Percentiles rank a stretch among this genome's conserved stretches.
phyloP scores from a whole-genome alignment of 1,284 basidiomycete species.

The Ustilago bromivora region DNA sequence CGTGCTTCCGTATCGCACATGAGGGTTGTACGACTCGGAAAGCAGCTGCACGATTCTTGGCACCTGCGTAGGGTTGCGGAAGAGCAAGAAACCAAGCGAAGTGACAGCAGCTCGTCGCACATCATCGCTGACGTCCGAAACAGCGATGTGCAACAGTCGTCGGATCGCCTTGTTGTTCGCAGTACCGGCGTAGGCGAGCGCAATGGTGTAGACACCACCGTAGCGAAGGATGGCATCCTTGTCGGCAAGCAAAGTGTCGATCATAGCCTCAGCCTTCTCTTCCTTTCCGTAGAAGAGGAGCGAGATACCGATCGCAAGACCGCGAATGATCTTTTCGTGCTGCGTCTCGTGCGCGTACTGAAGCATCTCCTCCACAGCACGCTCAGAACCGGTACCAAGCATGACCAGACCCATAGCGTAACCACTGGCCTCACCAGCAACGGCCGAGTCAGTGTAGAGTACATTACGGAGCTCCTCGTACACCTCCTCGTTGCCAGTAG shows the following conservation, averaged over 20 bases:
- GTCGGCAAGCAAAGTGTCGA: constrained; percentile 66
- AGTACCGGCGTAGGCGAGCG: constrained; percentile 69
- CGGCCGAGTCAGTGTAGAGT: constrained; percentile 68
- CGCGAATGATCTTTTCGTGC: constrained; percentile 70
- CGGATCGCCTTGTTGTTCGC: constrained; percentile 69
- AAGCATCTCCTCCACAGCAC: constrained; percentile 69
- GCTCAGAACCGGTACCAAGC: constrained; percentile 66
- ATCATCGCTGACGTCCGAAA: constrained; percentile 69
- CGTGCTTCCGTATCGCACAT: constrained; percentile 69
- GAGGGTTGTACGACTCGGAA: constrained; percentile 69
- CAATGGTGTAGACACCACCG: constrained; percentile 68
- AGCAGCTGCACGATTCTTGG: constrained; percentile 69
- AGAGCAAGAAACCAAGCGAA: constrained; percentile 67
- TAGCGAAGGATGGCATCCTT: constrained; percentile 69
- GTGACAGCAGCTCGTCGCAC: constrained; percentile 69
- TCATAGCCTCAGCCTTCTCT: constrained; percentile 65
- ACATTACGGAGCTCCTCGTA: constrained; percentile 68
- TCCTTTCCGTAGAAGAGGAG: constrained; percentile 69
- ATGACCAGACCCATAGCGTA: constrained; percentile 70
- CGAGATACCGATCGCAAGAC: constrained; percentile 68
- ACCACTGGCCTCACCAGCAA: constrained; percentile 68
- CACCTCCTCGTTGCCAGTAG: constrained; percentile 68
- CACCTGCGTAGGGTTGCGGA: constrained; percentile 69
- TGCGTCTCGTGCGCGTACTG: constrained; percentile 70
- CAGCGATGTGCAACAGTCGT: constrained; percentile 67